These are phyloP conservation scores for Thermochaetoides thermophila DNA, from an alignment of 495 filamentous ascomycete genomes.

Conservation along the genomic window DNA sequence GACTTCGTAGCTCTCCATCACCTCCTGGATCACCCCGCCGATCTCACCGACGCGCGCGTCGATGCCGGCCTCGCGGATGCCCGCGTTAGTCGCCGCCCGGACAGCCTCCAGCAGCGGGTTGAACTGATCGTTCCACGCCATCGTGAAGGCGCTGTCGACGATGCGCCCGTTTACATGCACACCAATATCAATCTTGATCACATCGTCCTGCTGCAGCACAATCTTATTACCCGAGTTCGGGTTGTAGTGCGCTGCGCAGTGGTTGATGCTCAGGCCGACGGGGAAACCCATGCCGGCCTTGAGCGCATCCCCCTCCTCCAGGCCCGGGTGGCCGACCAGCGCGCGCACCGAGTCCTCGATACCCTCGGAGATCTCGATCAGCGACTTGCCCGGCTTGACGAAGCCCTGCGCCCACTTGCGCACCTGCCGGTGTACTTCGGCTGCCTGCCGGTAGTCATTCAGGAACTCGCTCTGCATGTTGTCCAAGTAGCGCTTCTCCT, in stretches of 20 bases:
- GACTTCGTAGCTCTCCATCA: conserved; percentile 82
- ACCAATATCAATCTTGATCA: conserved; percentile 89
- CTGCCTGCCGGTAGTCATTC: conserved; percentile 71
- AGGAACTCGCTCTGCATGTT: conserved; percentile 74
- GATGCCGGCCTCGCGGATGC: conserved; percentile 71
- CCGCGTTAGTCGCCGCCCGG: conserved; percentile 76
- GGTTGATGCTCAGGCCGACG: conserved; percentile 71
- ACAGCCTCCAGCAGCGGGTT: conserved; percentile 71
- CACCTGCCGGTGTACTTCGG: conserved; percentile 79
- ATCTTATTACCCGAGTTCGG: conserved; percentile 87
- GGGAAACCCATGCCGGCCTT: conserved; percentile 82
- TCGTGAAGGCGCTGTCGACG: conserved; percentile 84
- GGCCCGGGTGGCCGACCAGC: conserved; percentile 59
- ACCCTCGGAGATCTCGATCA: conserved; percentile 70
- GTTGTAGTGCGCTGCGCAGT: conserved; percentile 79
- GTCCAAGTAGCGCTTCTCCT: conserved; percentile 78
- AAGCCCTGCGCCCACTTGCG: conserved; percentile 68
- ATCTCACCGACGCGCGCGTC: conserved; percentile 68
- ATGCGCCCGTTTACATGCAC: conserved; percentile 85
- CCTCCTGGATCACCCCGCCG: conserved; percentile 64
- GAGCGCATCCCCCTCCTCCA: conserved; percentile 65
- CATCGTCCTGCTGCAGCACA: conserved; percentile 63
- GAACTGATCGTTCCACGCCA: conserved; percentile 75
- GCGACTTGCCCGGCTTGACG: conserved; percentile 65
- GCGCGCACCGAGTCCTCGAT: conserved; percentile 78